These are phyloP conservation scores for Suaeda aralocaspica DNA, from an alignment of 148 eudicot genomes.

Conservation along the genomic window DNA sequence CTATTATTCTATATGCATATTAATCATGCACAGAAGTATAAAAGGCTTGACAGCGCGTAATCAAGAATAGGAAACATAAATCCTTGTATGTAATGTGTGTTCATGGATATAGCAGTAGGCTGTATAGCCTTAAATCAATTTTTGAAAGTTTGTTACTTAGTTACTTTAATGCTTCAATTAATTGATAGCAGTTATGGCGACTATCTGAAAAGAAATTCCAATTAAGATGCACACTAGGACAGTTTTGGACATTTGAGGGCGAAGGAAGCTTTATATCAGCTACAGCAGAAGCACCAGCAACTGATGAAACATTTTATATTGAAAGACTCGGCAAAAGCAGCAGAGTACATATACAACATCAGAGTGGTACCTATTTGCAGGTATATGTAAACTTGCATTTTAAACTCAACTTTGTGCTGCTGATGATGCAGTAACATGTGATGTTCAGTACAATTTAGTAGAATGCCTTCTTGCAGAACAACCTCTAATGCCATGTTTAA, in stretches of 20 bases:
- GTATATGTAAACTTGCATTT: constrained; percentile 27
- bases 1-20: no score
- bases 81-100: no score
- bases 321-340: constrained; percentile 42
- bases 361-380: constrained; percentile 56
- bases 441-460: not conserved
- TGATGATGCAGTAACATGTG: not conserved
- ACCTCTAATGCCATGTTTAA: not conserved
- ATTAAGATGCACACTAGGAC: constrained; percentile 52
- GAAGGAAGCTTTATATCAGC: constrained; percentile 48
- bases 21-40: no score
- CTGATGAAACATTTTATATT: constrained; percentile 50
- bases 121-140: no score
- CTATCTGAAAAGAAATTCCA: constrained; percentile 57
- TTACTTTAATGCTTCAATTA: no score
- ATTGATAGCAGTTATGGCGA: constrained; percentile 85
- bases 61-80: no score
- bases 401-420: not conserved
- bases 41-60: no score
- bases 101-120: no score
- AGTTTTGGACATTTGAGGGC: constrained; percentile 50
- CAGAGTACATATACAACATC: constrained; percentile 54
- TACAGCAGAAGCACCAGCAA: constrained; percentile 41
- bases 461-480: not conserved
- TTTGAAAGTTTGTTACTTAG: no score